Base-by-base conservation (phyloP, 306 rosid genomes). In the Abrus precatorius region DNA sequence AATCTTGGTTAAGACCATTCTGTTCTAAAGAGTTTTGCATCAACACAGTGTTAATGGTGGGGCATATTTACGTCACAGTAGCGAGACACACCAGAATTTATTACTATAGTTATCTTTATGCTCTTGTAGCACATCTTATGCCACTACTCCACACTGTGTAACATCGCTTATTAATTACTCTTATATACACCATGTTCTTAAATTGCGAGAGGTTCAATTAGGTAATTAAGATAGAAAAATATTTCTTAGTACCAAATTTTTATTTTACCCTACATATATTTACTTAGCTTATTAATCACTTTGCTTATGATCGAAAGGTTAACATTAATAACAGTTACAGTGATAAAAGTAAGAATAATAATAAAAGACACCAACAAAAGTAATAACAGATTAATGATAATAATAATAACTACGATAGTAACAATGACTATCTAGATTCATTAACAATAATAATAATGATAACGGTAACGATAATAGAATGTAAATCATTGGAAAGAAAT, bases 191-290 rank as follows among this genome's bases (percentile, higher is more conserved):
- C 44, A 69, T 29, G 14, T 69, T 32, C 43, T 48, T 60, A 9
- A 60, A 3, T 32, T 20, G n/a, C 30, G 6, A 48, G 7, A 6
- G 59, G 6, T 69, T 65, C 27, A 47, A 28, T 44, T 2, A 10
- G 60, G 32, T n/a, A 49, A 53, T 69, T 69, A 32, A 49, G 12
- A 33, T 32, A 49, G 45, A 29, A 69, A 44, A 69, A 10, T 69
- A 69, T 48, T 41, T 9, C 29, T 49, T 3, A 48, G 13, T 70
- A 30, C 2, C 50, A 50, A 28, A 44, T 68, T 27, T 28, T 7
- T 7, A 41, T 30, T 69, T 47, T 30, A 36, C 60, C 75, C 7
- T 49, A 32, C 28, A 32, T 52, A 43, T 43, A 32, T 52, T 20
- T 43, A 43, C 20, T 67, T 28, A 20, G 28, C 27, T 27, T 47